phyloP scores from a whole-genome alignment of 352 stramenopile species.

The Blastocystis hominis region DNA sequence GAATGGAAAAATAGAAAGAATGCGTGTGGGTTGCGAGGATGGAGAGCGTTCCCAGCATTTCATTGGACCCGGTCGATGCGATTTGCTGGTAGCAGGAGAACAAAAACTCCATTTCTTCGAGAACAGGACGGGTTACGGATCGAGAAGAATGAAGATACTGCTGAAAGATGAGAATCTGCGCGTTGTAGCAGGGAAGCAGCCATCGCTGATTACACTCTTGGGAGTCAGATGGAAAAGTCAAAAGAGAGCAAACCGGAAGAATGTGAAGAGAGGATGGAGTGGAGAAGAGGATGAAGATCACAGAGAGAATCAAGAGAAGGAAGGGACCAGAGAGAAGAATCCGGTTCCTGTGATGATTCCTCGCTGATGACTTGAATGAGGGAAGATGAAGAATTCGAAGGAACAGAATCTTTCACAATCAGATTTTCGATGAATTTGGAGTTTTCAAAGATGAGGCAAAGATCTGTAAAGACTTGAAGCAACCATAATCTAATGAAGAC shows the following conservation, averaged over 20 bases:
- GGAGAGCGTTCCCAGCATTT: no score
- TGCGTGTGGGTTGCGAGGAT: no score
- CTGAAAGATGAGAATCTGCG: no score
- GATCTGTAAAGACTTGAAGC: not conserved
- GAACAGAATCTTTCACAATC: not conserved
- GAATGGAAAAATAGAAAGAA: no score
- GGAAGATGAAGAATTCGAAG: not conserved
- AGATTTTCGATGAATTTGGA: not conserved
- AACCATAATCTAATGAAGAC: not conserved
- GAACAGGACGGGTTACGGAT: not conserved
- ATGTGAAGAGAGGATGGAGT: not conserved
- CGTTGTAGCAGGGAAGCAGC: not conserved
- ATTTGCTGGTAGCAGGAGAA: not conserved
- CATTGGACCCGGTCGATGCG: no score
- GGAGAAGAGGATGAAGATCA: not conserved
- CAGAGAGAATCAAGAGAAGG: not conserved
- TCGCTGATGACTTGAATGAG: conserved; percentile 2
- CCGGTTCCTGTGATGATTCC: not conserved
- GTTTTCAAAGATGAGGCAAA: not conserved
- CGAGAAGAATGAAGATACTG: not conserved
- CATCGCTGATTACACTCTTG: not conserved
- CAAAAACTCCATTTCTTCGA: not conserved
- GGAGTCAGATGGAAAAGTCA: not conserved
- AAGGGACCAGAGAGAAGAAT: not conserved
- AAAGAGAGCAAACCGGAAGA: no score